Base-by-base conservation (phyloP, 768 basidiomycete species). In the Podaxis sp. region DNA sequence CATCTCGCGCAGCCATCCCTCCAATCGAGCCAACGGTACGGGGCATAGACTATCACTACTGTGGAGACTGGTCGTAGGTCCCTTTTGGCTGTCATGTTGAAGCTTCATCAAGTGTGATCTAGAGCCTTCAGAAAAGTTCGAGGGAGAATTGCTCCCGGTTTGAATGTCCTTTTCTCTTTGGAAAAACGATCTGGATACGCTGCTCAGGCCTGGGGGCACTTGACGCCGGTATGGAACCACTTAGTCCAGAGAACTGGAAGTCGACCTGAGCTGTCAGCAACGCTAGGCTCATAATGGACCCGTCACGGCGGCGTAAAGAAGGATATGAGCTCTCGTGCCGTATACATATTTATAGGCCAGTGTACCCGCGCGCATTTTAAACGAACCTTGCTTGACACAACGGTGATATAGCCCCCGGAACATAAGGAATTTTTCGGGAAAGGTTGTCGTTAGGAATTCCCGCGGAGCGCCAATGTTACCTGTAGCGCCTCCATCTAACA, bases 331-430 rank as follows among this genome's bases (percentile, higher is more conserved):
- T 40, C 59, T 52, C 17, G 26, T 3, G 28, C 22, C 8, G 22
- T 28, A 11, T n/a, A n/a, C n/a, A n/a, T 46, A 57, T 51, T 22
- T 52, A 51, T 59, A 59, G 58, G 13, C 36, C 49, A 57, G 8
- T 57, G 26, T 44, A 15, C 22, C 30, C 33, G 36, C 33, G 36
- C 19, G 15, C 48, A 59, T 40, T 59, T 51, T 24, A 52, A 52
- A 38, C 38, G 51, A 59, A 59, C 49, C 59, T 59, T 59, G 22
- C 49, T 57, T 57, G 56, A 57, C 56, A 57, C 19, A 57, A 28
- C 19, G 44, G 40, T 57, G 40, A 57, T 57, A 30, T 26, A 46
- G 56, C 11, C 42, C 40, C 56, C 40, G 22, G 56, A 46, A 57
- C 56, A 30, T 22, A 30, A n/a, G 42, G 42, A 8, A 40, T 39